Conservation (phyloP, 768 basidiomycete species). For the Neoboletus subvelutipes region DNA sequence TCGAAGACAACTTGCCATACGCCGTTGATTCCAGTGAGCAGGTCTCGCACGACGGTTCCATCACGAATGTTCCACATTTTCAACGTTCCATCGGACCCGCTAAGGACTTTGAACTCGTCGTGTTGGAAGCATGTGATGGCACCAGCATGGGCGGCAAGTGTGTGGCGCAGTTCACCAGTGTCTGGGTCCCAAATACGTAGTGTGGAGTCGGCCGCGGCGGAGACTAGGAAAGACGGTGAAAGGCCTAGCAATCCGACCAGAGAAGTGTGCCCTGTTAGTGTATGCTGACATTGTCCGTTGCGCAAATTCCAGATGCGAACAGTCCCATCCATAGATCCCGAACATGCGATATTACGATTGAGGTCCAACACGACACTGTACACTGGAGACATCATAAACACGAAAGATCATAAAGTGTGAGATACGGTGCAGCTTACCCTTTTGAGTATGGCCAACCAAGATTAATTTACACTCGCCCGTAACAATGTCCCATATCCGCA, state of each 20-base stretch:
- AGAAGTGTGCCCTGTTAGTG: slow-evolving; percentile 88
- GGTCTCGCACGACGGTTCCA: slow-evolving; percentile 81
- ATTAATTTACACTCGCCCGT: slow-evolving; percentile 80
- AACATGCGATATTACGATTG: slow-evolving; percentile 84
- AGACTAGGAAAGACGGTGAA: slow-evolving; percentile 88
- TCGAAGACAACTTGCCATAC: slow-evolving; percentile 99
- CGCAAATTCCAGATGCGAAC: slow-evolving; percentile 92
- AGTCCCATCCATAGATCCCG: slow-evolving; percentile 97
- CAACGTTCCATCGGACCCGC: slow-evolving; percentile 91
- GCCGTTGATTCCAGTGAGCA: slow-evolving; percentile 87
- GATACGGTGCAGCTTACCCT: slow-evolving; percentile 52
- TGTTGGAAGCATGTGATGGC: slow-evolving; percentile 99
- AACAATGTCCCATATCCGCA: slow-evolving; percentile 93
- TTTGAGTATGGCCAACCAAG: slow-evolving; percentile 85
- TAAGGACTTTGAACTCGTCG: slow-evolving; percentile 95
- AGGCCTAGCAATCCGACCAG: slow-evolving; percentile 91
- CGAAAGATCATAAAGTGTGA: neutral
- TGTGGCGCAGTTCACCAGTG: slow-evolving; percentile 74
- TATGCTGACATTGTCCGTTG: slow-evolving; percentile 77
- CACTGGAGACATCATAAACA: slow-evolving; percentile 47
- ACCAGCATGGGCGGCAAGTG: slow-evolving; percentile 87
- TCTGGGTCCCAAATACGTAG: slow-evolving; percentile 93
- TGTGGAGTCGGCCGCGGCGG: slow-evolving; percentile 95
- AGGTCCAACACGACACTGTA: slow-evolving; percentile 94
- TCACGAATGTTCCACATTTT: slow-evolving; percentile 98